These are phyloP conservation scores for Polygonum aviculare DNA, from an alignment of 148 eudicot genomes.

Conservation along the genomic window DNA sequence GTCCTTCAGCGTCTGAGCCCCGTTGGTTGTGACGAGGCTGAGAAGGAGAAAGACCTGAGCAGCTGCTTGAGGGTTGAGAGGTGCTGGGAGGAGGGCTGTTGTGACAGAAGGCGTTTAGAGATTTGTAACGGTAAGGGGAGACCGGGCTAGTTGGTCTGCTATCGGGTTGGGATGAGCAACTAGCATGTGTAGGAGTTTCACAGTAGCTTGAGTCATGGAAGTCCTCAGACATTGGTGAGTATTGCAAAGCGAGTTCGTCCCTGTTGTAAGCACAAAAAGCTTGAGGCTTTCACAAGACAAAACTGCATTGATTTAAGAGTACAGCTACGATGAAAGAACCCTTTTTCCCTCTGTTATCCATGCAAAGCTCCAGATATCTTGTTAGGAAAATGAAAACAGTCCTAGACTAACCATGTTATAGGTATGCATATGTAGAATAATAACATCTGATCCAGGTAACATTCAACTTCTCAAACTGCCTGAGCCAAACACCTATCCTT, in stretches of 20 bases:
- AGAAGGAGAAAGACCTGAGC: constrained; percentile 21
- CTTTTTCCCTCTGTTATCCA: background rate
- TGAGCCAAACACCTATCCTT: background rate
- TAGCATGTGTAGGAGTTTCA: constrained; percentile 40
- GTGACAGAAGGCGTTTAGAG: constrained; percentile 38
- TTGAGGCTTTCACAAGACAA: background rate
- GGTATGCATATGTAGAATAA: background rate
- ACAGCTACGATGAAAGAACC: background rate
- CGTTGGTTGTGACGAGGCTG: constrained; percentile 55
- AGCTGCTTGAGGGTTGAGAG: constrained; percentile 32
- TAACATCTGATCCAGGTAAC: background rate
- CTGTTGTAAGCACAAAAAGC: constrained; percentile 25
- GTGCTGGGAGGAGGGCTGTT: constrained; percentile 49
- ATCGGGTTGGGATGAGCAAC: constrained; percentile 63
- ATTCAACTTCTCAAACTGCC: background rate
- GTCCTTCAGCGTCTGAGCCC: constrained; percentile 76
- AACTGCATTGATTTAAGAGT: background rate
- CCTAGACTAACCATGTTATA: background rate
- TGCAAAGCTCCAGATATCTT: background rate
- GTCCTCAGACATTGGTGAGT: constrained; percentile 92
- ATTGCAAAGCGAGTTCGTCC: constrained; percentile 64
- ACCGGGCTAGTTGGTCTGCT: constrained; percentile 89
- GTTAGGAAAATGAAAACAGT: background rate
- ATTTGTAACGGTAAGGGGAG: constrained; percentile 74
- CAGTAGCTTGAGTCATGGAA: constrained; percentile 62